phyloP scores from a whole-genome alignment of 306 rosid species.

The Cucurbita moschata region DNA sequence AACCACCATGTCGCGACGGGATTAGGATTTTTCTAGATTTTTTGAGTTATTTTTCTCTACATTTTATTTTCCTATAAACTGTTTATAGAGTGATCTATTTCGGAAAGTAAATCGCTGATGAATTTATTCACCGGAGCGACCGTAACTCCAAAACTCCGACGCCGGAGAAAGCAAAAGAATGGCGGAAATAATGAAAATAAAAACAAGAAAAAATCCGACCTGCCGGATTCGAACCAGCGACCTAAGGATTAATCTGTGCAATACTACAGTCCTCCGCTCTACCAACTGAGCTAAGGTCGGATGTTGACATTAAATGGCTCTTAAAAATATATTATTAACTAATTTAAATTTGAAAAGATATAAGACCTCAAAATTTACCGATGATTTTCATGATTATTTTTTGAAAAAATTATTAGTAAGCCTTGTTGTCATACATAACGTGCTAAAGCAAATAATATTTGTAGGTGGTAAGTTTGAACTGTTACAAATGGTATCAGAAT shows the following conservation, averaged over 20 bases:
- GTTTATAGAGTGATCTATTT: no score
- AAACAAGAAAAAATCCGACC: slow-evolving; percentile 13
- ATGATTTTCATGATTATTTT: no score
- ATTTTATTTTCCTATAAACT: background rate
- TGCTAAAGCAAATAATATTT: no score
- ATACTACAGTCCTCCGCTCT: slow-evolving; percentile 59
- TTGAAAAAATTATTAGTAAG: no score
- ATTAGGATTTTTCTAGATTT: background rate
- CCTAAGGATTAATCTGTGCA: slow-evolving; percentile 22
- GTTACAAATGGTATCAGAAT: no score
- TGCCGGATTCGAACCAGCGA: slow-evolving; percentile 48
- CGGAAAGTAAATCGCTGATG: background rate
- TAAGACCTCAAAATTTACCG: no score
- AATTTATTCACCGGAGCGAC: background rate
- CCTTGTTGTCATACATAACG: no score
- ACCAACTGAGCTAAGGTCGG: slow-evolving; percentile 57
- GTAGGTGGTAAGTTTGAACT: no score
- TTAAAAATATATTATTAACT: no score
- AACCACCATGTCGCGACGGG: background rate
- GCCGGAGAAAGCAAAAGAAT: background rate
- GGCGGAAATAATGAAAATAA: no score
- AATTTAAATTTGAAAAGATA: no score
- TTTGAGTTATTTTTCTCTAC: background rate
- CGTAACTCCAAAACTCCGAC: background rate
- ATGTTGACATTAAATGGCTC: fast-evolving